Percentiles rank a stretch among this genome's conserved stretches.
phyloP scores from a whole-genome alignment of 352 stramenopile genomes.

The Pythium biforme region DNA sequence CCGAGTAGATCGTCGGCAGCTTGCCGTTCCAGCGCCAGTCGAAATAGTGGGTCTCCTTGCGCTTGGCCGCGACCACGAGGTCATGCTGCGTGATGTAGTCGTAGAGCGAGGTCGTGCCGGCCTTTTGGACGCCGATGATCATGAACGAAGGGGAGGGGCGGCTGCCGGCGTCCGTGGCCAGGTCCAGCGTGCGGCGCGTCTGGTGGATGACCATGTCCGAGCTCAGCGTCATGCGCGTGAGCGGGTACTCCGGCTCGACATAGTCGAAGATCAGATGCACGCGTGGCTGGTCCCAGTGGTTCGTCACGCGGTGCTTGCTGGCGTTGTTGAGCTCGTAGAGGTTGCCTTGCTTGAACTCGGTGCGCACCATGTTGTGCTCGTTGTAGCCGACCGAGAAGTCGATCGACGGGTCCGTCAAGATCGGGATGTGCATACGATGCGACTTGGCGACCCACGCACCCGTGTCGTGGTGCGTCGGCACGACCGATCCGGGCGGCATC shows the following conservation, averaged over 20 bases:
- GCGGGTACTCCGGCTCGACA: conserved; percentile 79
- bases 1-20: conserved; percentile 48
- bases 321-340: conserved; percentile 99
- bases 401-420: conserved; percentile 86
- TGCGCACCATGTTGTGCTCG: conserved; percentile 82
- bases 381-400: conserved; percentile 87
- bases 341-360: conserved; percentile 91
- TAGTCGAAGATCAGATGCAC: conserved; percentile 99
- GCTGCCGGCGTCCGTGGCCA: conserved; percentile 78
- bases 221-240: conserved; percentile 72
- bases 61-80: conserved; percentile 87
- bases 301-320: conserved; percentile 94
- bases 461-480: conserved; percentile 97
- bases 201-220: conserved; percentile 93
- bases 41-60: conserved; percentile 98
- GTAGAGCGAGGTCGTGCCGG: conserved; percentile 96
- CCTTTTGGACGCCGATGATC: conserved; percentile 95
- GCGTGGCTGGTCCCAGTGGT: conserved; percentile 88
- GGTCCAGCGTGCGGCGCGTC: conserved; percentile 94
- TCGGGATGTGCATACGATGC: conserved; percentile 96
- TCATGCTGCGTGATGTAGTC: conserved; percentile 98
- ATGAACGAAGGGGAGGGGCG: conserved; percentile 91
- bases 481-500: conserved; percentile 94
- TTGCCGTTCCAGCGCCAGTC: conserved; percentile 96
- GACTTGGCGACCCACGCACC: conserved; percentile 95